Conservation (phyloP, 176 grass and related monocot species). For the Musa itinerans region DNA sequence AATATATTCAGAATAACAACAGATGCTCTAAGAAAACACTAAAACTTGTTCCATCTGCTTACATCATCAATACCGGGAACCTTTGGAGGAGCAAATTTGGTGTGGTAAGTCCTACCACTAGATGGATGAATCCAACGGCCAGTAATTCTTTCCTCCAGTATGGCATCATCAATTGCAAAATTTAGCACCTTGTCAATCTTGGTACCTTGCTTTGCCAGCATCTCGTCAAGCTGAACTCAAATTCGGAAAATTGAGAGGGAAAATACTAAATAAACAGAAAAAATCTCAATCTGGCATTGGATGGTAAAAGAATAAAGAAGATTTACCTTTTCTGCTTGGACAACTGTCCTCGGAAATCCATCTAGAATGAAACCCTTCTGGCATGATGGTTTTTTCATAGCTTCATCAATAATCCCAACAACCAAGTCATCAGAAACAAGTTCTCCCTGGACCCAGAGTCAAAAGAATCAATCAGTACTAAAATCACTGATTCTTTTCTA, state of each 20-base stretch:
- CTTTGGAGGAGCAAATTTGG: constrained; percentile 93
- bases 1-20: background rate
- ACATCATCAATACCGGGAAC: constrained; percentile 77
- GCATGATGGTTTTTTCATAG: constrained; percentile 91
- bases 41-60: constrained; percentile 25
- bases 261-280: background rate
- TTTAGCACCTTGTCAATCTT: constrained; percentile 93
- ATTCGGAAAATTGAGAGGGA: background rate
- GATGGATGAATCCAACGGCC: constrained; percentile 85
- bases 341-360: constrained; percentile 90
- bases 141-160: constrained; percentile 94
- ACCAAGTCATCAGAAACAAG: constrained; percentile 94
- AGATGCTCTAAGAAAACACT: too few species aligned
- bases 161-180: constrained; percentile 82
- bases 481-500: constrained; percentile 3
- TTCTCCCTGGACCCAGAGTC: constrained; percentile 48
- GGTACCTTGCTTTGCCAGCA: constrained; percentile 74
- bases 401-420: constrained; percentile 97
- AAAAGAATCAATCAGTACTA: constrained; percentile 18
- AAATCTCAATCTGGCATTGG: background rate
- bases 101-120: constrained; percentile 89
- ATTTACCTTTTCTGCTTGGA: constrained; percentile 85
- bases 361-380: constrained; percentile 99
- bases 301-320: background rate
- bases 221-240: constrained; percentile 69